These are phyloP conservation scores for Cutaneotrichosporon cyanovorans DNA, from an alignment of 1,284 basidiomycete genomes.

Conservation along the genomic window DNA sequence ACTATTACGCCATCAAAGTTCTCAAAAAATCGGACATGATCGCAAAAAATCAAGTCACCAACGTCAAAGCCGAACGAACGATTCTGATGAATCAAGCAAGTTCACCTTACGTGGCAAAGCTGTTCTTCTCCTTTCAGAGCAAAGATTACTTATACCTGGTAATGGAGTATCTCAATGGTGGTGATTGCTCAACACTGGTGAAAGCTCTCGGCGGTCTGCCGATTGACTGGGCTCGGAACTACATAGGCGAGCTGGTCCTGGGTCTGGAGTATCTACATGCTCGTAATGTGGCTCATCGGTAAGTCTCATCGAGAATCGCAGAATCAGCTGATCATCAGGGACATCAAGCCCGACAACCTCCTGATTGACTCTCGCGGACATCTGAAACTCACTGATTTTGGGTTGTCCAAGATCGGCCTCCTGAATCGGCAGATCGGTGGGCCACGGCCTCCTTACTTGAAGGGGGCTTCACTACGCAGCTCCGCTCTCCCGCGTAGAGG, in stretches of 20 bases:
- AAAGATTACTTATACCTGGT: slow-evolving; percentile 91
- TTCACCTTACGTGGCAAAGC: slow-evolving; percentile 96
- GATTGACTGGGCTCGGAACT: slow-evolving; percentile 94
- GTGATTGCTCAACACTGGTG: slow-evolving; percentile 93
- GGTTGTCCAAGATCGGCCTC: slow-evolving; percentile 91
- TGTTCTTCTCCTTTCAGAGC: slow-evolving; percentile 99
- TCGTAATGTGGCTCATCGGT: slow-evolving; percentile 95
- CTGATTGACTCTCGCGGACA: slow-evolving; percentile 95
- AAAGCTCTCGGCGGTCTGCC: slow-evolving; percentile 88
- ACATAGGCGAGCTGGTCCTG: slow-evolving; percentile 90
- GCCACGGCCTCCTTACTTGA: slow-evolving; percentile 51
- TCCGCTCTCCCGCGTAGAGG: slow-evolving; percentile 38
- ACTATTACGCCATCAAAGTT: slow-evolving; percentile 99
- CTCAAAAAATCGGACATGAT: slow-evolving; percentile 99
- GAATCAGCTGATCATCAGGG: slow-evolving; percentile 52
- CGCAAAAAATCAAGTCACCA: slow-evolving; percentile 99
- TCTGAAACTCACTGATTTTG: slow-evolving; percentile 96
- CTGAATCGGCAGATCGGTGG: slow-evolving; percentile 88
- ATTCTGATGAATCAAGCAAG: slow-evolving; percentile 99
- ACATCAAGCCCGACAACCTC: slow-evolving; percentile 95
- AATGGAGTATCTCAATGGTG: slow-evolving; percentile 97
- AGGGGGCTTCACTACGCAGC: slow-evolving; percentile 35
- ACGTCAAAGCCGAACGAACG: slow-evolving; percentile 98
- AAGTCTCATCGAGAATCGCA: slow-evolving; percentile 41
- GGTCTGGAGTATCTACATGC: slow-evolving; percentile 93